Conservation (phyloP, 768 basidiomycete genomes). For the Boletus barrowsii region DNA sequence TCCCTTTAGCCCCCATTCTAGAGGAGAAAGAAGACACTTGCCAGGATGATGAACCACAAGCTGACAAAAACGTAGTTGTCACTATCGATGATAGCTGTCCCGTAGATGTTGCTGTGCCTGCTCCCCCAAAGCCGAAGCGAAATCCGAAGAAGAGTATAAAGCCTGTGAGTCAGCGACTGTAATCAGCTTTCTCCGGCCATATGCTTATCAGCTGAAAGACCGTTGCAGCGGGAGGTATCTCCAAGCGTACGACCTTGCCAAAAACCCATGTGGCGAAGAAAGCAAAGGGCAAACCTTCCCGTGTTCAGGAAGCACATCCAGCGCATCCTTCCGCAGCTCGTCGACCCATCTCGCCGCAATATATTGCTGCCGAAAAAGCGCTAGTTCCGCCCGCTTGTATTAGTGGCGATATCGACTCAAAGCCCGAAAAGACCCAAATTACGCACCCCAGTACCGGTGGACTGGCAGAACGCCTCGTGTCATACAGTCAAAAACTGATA, state of each 20-base stretch:
- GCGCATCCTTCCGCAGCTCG: slow-evolving; percentile 5
- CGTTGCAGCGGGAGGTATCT: slow-evolving; percentile 14
- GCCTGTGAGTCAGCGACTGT: slow-evolving; percentile 22
- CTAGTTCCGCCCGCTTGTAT: slow-evolving; percentile 18
- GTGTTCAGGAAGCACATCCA: slow-evolving; percentile 11
- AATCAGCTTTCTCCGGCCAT: background rate
- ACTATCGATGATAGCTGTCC: background rate
- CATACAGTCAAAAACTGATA: slow-evolving; percentile 46
- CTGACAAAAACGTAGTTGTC: slow-evolving; percentile 2
- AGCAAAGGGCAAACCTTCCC: slow-evolving; percentile 13
- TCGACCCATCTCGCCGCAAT: slow-evolving; percentile 13
- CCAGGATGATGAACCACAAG: background rate
- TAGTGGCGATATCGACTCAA: slow-evolving; percentile 30
- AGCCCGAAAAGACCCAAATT: slow-evolving; percentile 17
- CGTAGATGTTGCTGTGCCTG: background rate
- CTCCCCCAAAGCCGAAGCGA: slow-evolving; percentile 15
- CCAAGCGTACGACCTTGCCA: slow-evolving; percentile 13
- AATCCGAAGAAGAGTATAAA: slow-evolving; percentile 26
- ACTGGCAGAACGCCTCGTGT: slow-evolving; percentile 47
- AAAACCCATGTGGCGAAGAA: slow-evolving; percentile 21
- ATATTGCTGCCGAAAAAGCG: slow-evolving; percentile 9
- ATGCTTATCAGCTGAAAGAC: slow-evolving; percentile 23
- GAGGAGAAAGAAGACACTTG: background rate
- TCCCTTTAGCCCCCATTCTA: background rate
- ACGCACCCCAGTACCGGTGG: slow-evolving; percentile 27